A percentile compares a stretch with the other conserved stretches of the same genome.
phyloP scores from a whole-genome alignment of 169 alveolate species.

The Plasmodium sp. region DNA sequence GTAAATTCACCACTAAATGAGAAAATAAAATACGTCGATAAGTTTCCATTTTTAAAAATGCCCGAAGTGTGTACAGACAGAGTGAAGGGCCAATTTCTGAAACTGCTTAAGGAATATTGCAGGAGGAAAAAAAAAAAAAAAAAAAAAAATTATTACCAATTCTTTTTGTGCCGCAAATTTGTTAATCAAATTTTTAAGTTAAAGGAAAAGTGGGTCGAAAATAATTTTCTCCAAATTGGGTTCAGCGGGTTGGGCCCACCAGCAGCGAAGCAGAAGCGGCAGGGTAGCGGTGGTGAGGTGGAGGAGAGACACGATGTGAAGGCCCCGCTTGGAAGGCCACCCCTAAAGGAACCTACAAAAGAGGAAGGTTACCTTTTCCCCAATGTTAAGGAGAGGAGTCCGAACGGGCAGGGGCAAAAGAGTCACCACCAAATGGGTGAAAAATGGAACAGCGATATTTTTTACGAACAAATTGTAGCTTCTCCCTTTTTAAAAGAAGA shows the following conservation, averaged over 20 bases:
- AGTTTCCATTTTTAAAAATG: conserved; percentile 33
- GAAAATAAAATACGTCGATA: conserved; percentile 23
- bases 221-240: conserved; percentile 18
- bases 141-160: conserved; percentile 12
- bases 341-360: neutral
- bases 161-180: neutral
- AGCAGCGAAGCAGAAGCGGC: neutral
- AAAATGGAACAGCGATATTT: neutral
- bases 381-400: neutral
- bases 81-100: conserved; percentile 2
- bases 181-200: neutral
- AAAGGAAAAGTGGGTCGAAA: conserved; percentile 48
- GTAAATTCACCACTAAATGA: conserved; percentile 10
- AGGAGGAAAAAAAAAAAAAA: conserved; percentile 33
- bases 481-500: neutral
- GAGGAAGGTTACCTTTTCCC: neutral
- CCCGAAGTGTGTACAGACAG: conserved; percentile 23
- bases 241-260: neutral
- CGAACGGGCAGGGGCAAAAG: neutral
- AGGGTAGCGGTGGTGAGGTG: neutral
- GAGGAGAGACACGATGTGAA: neutral
- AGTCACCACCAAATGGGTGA: neutral
- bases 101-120: conserved; percentile 13
- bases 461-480: neutral
- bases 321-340: neutral